Base-by-base conservation (phyloP, 306 rosid genomes). In the Dalbergia oliveri region DNA sequence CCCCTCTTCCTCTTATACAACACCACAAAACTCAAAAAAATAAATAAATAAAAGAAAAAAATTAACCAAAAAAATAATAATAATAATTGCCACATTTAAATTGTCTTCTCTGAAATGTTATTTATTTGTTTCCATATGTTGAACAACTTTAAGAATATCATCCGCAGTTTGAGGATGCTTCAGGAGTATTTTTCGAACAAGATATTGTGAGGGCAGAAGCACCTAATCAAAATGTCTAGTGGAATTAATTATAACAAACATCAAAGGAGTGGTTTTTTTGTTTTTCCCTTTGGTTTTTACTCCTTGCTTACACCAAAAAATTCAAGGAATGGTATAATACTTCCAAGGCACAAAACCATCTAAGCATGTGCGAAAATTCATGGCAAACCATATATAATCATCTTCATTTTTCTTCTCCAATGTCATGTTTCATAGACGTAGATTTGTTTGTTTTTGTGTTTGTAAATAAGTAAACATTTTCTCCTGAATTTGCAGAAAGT, bases 401-500 rank as follows among this genome's bases (percentile, higher is more conserved):
- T 65, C 57, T 37, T 44, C 44, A 77, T 59, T 49, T 66, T 21
- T 66, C 43, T 9, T 77, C 23, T 47, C 8, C 21, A 34, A 70
- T 65, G 68, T 76, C 35, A 50, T 18, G 54, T 51, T 44, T 6
- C 21, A 68, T 15, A 49, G 53, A 75, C 54, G 34, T 44, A 66
- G 39, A 5, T 39, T 11, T 50, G 13, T 66, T 53, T 54, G 53
- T 58, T 75, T 72, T 51, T 73, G 49, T 72, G 9, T 87, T 70
- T 85, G 56, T 82, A 82, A 82, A 76, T 79, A 31, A 31, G 57
- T 31, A 59, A 39, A 79, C 72, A 66, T 58, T 72, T 71, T 41
- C 69, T 9, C 72, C 66, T 59, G 71, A 57, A 34, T 83, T 80
- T 88, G 87, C 99, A 95, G 99, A 93, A 86, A 89, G 94, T 95